These are phyloP conservation scores for Suhomyces coccinellae DNA, from an alignment of 1,139 yeast genomes.

Conservation along the genomic window DNA sequence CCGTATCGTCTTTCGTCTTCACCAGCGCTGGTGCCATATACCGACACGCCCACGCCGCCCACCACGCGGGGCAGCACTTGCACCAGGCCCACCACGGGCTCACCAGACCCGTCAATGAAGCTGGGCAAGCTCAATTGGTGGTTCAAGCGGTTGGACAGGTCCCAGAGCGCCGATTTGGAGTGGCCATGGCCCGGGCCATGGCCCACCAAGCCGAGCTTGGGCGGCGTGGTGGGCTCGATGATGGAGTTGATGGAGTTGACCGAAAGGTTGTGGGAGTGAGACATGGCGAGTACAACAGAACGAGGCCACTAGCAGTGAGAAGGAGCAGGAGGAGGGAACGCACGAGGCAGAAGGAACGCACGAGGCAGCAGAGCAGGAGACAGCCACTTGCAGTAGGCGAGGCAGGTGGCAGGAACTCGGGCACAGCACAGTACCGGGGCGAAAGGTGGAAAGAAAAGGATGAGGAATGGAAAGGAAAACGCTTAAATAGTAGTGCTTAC, in stretches of 20 bases:
- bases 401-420: not conserved
- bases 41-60: too few species aligned
- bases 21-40: too few species aligned
- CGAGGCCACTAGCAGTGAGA: too few species aligned
- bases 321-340: too few species aligned
- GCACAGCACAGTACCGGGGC: conserved; percentile 1
- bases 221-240: conserved; percentile 46
- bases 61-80: conserved; percentile 4
- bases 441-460: not conserved
- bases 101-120: conserved; percentile 24
- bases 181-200: conserved; percentile 1
- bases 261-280: conserved; percentile 39
- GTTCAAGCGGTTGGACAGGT: conserved; percentile 28
- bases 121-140: conserved; percentile 31
- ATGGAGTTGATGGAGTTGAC: conserved; percentile 38
- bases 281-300: conserved; percentile 12
- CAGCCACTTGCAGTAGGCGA: not conserved
- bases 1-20: too few species aligned
- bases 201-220: conserved; percentile 16
- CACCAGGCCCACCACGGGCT: conserved; percentile 1
- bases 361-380: not conserved
- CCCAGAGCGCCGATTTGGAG: conserved; percentile 30
- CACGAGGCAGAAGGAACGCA: not conserved
- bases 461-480: not conserved
- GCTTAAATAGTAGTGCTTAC: conserved; percentile 6